Base-by-base conservation (phyloP, 164 flowering plant species). In the Vitis riparia region DNA sequence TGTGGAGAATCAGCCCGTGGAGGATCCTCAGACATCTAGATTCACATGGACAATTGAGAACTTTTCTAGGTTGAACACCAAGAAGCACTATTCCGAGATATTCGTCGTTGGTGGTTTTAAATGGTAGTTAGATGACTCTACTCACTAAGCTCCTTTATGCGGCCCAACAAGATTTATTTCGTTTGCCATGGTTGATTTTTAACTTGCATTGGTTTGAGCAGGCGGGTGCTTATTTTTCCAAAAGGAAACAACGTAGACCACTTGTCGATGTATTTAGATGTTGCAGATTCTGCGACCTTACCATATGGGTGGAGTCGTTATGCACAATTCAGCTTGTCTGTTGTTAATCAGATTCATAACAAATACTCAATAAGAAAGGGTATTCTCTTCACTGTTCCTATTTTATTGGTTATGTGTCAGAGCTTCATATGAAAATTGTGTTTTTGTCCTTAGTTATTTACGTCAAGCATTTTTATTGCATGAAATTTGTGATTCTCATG, bases 291-390 rank as follows among this genome's bases (percentile, higher is more conserved):
- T 5, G 37, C 77, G 9, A 79, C 73, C 37, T 74, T 91, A 77
- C 93, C 92, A 19, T 89, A 89, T 76, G 97, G 92, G 37, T 91
- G 97, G 97, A 89, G 87, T 76, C 86, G 97, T 83, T 85, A 86
- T 71, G 92, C 93, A 2, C 92, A 89, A 71, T 91, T 91, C 70
- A 86, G 90, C 75, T 84, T 91, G 88, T 79, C 89, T 62, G 92
- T 91, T 60, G 67, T 84, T 11, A 88, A 91, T 79, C 97, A 91
- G 79, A 66, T 79, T 19, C 79, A 84, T 68, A 69, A 27, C 67
- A 88, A 84, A 76, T 84, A 73, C 68, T 81, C 88, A 1, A 75
- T 88, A 23, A 83, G 89, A 78, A 91, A 91, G 76, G 93, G 97
- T 91, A 84, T 68, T 1, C 23, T 62, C 13, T 66, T 55, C 10